Evolutionary conservation across 306 rosid genomes (phyloP).

Genomic region (Elaeagnus macrophylla): DNA sequence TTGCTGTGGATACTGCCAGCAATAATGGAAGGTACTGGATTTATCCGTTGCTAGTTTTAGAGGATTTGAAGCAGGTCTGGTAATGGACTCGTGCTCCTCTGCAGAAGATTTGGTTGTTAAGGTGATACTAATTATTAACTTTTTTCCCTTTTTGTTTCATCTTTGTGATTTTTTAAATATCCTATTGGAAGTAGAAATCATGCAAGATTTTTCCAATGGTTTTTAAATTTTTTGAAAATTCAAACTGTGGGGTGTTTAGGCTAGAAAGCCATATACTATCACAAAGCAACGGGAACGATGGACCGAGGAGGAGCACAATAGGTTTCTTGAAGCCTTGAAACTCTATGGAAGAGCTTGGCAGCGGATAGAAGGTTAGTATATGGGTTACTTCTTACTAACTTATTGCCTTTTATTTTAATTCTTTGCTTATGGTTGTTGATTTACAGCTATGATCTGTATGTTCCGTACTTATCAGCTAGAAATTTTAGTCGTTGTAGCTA

Average conservation of each 20-base stretch:
- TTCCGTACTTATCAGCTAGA: not conserved
- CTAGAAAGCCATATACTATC: slow-evolving; percentile 89
- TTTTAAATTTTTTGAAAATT: slow-evolving; percentile 15
- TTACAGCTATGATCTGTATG: slow-evolving; percentile 1
- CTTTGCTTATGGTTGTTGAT: slow-evolving; percentile 5
- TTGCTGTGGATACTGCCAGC: slow-evolving; percentile 31
- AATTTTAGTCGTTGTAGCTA: not conserved
- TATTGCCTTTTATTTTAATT: slow-evolving; percentile 12
- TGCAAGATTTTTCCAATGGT: not conserved
- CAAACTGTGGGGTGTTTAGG: slow-evolving; percentile 36
- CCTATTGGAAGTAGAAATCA: slow-evolving; percentile 2
- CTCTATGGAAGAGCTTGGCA: slow-evolving; percentile 99
- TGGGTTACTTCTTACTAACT: not conserved
- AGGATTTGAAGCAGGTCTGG: slow-evolving; percentile 79
- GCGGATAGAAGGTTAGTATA: slow-evolving; percentile 78
- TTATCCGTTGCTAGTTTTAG: slow-evolving; percentile 53
- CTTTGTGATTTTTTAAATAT: slow-evolving; percentile 1
- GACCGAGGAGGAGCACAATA: slow-evolving; percentile 94
- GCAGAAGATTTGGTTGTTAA: slow-evolving; percentile 72
- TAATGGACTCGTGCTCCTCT: slow-evolving; percentile 68
- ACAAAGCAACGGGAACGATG: slow-evolving; percentile 98
- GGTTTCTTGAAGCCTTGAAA: slow-evolving; percentile 89
- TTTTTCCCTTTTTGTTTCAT: not conserved
- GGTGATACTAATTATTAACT: slow-evolving; percentile 33
- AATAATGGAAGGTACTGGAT: slow-evolving; percentile 35